These are phyloP conservation scores for Globisporangium polare DNA, from an alignment of 352 stramenopile species.

Conservation along the genomic window DNA sequence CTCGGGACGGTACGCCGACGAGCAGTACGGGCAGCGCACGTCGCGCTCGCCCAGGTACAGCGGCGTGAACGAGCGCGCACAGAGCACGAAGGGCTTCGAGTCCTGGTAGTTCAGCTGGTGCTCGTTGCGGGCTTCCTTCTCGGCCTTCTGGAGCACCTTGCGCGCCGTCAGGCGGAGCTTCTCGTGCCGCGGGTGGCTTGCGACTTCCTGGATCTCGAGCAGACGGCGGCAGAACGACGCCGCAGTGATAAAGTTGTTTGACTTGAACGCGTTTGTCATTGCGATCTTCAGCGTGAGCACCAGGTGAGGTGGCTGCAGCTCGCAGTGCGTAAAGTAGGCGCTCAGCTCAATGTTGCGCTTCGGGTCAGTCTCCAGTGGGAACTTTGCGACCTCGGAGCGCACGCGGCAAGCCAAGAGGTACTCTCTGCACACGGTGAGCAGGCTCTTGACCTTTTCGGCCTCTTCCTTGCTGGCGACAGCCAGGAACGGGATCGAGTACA, in stretches of 20 bases:
- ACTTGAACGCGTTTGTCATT: constrained; percentile 99
- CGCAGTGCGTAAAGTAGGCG: constrained; percentile 99
- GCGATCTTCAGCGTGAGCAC: constrained; percentile 98
- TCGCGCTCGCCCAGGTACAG: constrained; percentile 92
- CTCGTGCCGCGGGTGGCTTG: constrained; percentile 84
- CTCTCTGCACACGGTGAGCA: constrained; percentile 95
- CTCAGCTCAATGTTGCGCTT: constrained; percentile 96
- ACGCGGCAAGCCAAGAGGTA: constrained; percentile 98
- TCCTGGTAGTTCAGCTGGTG: constrained; percentile 98
- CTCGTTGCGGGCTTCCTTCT: constrained; percentile 99
- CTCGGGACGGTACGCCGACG: constrained; percentile 83
- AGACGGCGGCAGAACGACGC: constrained; percentile 98
- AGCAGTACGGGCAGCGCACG: constrained; percentile 95
- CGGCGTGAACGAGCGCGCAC: constrained; percentile 92
- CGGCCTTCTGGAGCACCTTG: constrained; percentile 98
- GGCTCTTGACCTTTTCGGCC: constrained; percentile 92
- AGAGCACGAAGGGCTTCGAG: constrained; percentile 95
- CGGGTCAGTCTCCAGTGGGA: constrained; percentile 62
- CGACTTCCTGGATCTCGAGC: constrained; percentile 97
- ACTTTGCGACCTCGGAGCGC: constrained; percentile 81
- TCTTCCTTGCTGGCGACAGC: constrained; percentile 92
- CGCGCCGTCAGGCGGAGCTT: constrained; percentile 94
- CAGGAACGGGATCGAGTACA: constrained; percentile 95
- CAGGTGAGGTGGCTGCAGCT: constrained; percentile 97
- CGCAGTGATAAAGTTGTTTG: constrained; percentile 99